Evolutionary conservation across 2,329 filamentous ascomycete species (phyloP).

Genomic region (Colletotrichum godetiae): DNA sequence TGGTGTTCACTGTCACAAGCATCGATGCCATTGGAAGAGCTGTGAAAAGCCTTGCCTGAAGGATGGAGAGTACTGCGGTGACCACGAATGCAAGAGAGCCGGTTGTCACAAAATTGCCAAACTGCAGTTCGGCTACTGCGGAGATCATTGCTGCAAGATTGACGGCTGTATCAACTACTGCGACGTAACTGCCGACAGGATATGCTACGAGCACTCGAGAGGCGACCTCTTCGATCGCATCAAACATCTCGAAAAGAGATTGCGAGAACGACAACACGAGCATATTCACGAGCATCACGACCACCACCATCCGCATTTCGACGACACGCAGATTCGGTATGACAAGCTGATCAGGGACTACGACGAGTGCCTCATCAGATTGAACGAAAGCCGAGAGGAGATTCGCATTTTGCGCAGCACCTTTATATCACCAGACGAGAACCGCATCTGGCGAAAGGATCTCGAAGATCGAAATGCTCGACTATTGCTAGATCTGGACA

Average conservation of each 20-base stretch:
- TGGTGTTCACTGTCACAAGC: slow-evolving; percentile 5
- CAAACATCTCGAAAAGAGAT: slow-evolving; percentile 20
- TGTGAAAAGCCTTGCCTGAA: slow-evolving; percentile 14
- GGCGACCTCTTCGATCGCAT: slow-evolving; percentile 15
- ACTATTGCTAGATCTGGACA: slow-evolving; percentile 80
- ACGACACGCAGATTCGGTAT: slow-evolving; percentile 19
- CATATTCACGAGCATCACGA: background rate
- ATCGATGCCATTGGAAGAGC: slow-evolving; percentile 20
- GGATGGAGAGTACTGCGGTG: slow-evolving; percentile 13
- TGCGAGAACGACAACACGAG: background rate
- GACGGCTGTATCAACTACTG: slow-evolving; percentile 27
- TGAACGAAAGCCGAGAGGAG: slow-evolving; percentile 22
- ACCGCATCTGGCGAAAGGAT: slow-evolving; percentile 23
- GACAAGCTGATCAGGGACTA: slow-evolving; percentile 28
- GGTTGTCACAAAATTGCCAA: slow-evolving; percentile 8
- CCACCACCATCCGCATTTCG: slow-evolving; percentile 1
- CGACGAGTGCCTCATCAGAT: slow-evolving; percentile 1
- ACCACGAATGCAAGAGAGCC: slow-evolving; percentile 24
- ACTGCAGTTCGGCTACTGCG: slow-evolving; percentile 21
- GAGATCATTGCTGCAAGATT: slow-evolving; percentile 31
- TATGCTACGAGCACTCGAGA: slow-evolving; percentile 30
- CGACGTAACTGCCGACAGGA: slow-evolving; percentile 16
- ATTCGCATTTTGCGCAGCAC: slow-evolving; percentile 18
- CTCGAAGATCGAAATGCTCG: slow-evolving; percentile 25
- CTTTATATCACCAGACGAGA: slow-evolving; percentile 22